A percentile compares a stretch with the other conserved stretches of the same genome.
Evolutionary conservation across 2,329 filamentous ascomycete species (phyloP).

Genomic region (Diaporthe sp.): DNA sequence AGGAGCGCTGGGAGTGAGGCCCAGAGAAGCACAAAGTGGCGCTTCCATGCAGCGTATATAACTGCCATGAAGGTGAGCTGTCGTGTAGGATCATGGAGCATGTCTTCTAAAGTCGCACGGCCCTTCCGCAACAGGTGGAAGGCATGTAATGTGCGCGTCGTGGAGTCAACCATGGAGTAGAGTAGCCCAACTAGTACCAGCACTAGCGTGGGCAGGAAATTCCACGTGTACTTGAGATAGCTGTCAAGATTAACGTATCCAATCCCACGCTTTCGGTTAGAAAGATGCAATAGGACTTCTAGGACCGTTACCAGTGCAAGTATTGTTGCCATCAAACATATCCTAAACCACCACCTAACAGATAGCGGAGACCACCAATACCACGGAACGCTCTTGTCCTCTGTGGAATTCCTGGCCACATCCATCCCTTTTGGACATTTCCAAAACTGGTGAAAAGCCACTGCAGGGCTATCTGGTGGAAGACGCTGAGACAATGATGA

Average conservation of each 20-base stretch:
- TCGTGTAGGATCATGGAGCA: not conserved
- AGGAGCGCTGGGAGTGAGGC: not conserved
- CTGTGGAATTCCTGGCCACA: no score
- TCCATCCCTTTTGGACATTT: not conserved
- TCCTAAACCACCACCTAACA: not conserved
- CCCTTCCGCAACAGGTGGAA: not conserved
- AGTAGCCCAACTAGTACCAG: not conserved
- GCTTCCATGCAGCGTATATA: not conserved
- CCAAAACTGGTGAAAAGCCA: not conserved
- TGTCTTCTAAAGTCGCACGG: not conserved
- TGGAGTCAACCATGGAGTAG: not conserved
- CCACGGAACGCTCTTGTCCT: not conserved
- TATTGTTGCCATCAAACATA: not conserved
- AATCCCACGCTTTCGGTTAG: accelerated
- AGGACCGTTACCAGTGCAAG: not conserved
- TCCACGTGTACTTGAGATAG: not conserved
- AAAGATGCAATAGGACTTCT: not conserved
- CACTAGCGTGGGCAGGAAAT: not conserved
- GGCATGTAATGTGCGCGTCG: not conserved
- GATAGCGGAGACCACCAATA: not conserved
- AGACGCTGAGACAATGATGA: not conserved
- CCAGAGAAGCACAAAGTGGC: not conserved
- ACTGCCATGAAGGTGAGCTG: not conserved
- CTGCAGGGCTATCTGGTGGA: not conserved
- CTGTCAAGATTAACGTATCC: not conserved